Evolutionary conservation across 169 alveolate species (phyloP), one percentile per base, ranked within the genome.

Genomic region (Eimeria brunetti): DNA sequence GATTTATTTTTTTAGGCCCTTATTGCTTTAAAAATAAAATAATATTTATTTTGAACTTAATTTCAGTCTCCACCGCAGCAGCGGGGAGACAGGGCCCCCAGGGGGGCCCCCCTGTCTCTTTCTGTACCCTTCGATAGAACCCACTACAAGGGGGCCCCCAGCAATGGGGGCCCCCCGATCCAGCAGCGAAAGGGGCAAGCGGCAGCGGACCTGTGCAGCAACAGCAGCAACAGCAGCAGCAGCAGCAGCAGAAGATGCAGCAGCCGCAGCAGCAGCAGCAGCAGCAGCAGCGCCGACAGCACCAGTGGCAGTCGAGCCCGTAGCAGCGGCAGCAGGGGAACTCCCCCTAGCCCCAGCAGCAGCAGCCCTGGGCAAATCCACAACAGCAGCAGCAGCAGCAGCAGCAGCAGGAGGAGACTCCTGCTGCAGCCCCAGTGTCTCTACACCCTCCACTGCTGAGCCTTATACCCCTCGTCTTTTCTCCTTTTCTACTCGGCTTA

Each of bases 341-440:
- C 51, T 2, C 3, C 7, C 81, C 9, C 9, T 41, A 69, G 46
- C 27, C 8, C 4, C 4, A 69, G 46, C 81, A 69, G 44, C 81
- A n/a, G 20, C 69, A 58, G 20, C 20, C 12, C 12, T 20, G 20
- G 69, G n/a, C 12, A 16, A 5, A 69, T 3, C 46, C 9, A 36
- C 41, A 69, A 41, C 81, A 69, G 81, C 81, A 69, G 81, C 81
- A 69, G 81, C 81, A 69, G 81, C 81, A 69, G 81, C 81, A 69
- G 81, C 81, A 69, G 81, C 51, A 36, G 41, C 81, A n/a, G 38
- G 8, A 3, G 46, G 41, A 41, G 81, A 69, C 44, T n/a, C 51
- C 46, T 69, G 81, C 81, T 69, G 81, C 81, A 69, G 81, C 81
- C 81, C 81, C 27, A 33, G 51, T 69, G 81, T 36, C 41, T n/a